Percentiles rank a stretch among this genome's conserved stretches.
Conservation (phyloP, 352 stramenopile genomes). For the Albugo laibachii region DNA sequence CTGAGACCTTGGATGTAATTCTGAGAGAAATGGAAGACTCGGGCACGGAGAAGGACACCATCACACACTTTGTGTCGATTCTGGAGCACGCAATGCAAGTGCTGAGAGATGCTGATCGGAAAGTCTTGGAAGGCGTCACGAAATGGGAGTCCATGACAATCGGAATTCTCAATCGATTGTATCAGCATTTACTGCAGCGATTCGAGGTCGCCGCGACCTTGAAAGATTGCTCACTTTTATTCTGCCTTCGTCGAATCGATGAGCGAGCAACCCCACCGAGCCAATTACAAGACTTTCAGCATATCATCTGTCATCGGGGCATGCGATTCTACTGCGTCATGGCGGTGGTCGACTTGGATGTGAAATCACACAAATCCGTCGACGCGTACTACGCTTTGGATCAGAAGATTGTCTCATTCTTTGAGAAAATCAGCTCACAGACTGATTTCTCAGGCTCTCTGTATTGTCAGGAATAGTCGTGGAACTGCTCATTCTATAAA, state of each 20-base stretch:
- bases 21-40: conserved; percentile 7
- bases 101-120: conserved; percentile 16
- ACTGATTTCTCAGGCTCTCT: too few species aligned
- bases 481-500: too few species aligned
- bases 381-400: conserved; percentile 64
- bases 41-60: conserved; percentile 10
- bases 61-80: conserved; percentile 27
- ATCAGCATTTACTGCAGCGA: conserved; percentile 34
- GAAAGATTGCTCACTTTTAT: conserved; percentile 67
- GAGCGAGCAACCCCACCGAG: conserved; percentile 7
- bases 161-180: conserved; percentile 11
- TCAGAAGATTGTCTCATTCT: conserved; percentile 32
- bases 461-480: too few species aligned
- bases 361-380: conserved; percentile 77
- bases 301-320: conserved; percentile 33
- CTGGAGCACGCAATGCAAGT: conserved; percentile 21
- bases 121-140: conserved; percentile 18
- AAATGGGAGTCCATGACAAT: too few species aligned
- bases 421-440: neutral
- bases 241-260: conserved; percentile 35
- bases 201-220: conserved; percentile 71
- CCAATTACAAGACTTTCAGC: conserved; percentile 17
- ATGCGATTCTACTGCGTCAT: conserved; percentile 61
- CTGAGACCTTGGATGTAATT: neutral
- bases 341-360: conserved; percentile 68